Evolutionary conservation across 2,329 filamentous ascomycete species (phyloP), one percentile per base, ranked within the genome.

Genomic region (Fusarium zealandicum): DNA sequence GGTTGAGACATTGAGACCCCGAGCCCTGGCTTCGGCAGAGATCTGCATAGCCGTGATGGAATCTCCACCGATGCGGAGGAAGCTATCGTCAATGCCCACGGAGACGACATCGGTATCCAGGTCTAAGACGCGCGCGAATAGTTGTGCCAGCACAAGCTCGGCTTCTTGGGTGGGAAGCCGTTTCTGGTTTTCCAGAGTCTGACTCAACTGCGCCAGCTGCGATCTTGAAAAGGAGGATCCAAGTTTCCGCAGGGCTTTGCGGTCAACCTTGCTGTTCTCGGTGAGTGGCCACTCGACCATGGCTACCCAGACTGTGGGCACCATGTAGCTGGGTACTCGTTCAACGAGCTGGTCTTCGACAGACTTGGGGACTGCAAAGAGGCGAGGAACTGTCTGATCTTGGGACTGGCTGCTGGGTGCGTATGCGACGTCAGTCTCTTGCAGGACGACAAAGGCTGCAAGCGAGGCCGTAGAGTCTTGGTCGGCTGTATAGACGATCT

Each of bases 21-120:
- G 43, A 17, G 40, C 25, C 2, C 54, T 50, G 9, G 47, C 54
- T 7, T 41, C 41, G 1, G 51, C 40, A 7, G 49, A 44, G 6
- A 59, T 25, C 40, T 61, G 51, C 54, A 56, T 83, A 2, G 79
- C 79, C 0, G 72, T 61, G 3, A 81, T 74, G 0, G 79, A 81
- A 59, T 81, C 78, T 20, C 80, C 80, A 10, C 80, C 79, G 0
- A 80, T 70, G 0, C 71, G 71, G 66, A 82, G 79, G 64, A 82
- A 82, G 64, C 76, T 79, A 51, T 80, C 75, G 14, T 52, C 41
- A 3, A 40, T 10, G 3, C 41, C 41, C 9, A 52, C 46, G 5
- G 39, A n/a, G 9, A 13, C 10, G 2, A 10, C 22, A 4, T 31
- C 32, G 11, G 33, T 17, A 9, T 25, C 14, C 6, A 54, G 37